Evolutionary conservation across 163 green algal species (phyloP).

Genomic region (Chlorella variabilis): DNA sequence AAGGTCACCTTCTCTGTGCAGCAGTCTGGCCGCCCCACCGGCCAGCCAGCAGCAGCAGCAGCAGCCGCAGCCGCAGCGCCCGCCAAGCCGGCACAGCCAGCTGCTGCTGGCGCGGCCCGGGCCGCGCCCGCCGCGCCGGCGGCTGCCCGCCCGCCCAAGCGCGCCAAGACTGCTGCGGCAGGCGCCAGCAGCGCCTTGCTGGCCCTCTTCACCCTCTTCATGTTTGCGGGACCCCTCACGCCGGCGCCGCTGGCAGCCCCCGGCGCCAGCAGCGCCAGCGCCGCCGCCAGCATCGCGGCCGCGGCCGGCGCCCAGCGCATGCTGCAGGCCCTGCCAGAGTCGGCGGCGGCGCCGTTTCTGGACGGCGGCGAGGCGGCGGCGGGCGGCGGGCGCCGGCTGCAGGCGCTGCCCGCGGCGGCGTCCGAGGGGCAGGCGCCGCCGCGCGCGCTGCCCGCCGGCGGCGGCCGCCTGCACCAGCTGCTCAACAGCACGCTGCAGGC

Average conservation of each 20-base stretch:
- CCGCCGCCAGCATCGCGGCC: background rate
- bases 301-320: background rate
- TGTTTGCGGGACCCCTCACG: slow-evolving; percentile 38
- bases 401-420: background rate
- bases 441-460: background rate
- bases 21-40: slow-evolving; percentile 1
- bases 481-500: slow-evolving; percentile 36
- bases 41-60: background rate
- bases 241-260: background rate
- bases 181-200: slow-evolving; percentile 41
- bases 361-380: background rate
- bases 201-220: slow-evolving; percentile 47
- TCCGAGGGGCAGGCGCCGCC: background rate
- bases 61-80: background rate
- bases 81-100: background rate
- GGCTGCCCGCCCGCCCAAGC: slow-evolving; percentile 4
- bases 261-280: background rate
- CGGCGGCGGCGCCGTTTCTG: background rate
- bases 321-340: slow-evolving; percentile 20
- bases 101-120: no score
- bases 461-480: slow-evolving; percentile 21
- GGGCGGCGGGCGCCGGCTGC: background rate
- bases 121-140: background rate
- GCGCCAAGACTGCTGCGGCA: background rate
- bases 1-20: background rate